Base-by-base conservation (phyloP, 2,329 filamentous ascomycete genomes). In the Ophiocordyceps sinensis region DNA sequence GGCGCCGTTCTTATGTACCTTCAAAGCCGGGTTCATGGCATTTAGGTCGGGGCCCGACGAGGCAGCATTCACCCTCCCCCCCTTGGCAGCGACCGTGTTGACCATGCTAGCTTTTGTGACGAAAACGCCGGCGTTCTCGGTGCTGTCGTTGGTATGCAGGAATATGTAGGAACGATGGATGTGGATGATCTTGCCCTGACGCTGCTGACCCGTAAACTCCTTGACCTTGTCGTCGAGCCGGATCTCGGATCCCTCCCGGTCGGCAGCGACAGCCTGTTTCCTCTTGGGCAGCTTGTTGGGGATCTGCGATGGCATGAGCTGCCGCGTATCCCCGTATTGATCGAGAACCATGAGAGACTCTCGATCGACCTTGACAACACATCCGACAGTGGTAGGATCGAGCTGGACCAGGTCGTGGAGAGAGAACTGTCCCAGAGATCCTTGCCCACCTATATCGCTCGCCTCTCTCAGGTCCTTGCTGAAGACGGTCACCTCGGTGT, bases 381-480 rank as follows among this genome's bases (percentile, higher is more conserved):
- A 94, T 43, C 82, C 91, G 21, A 96, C 89, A 0, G 89, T 96
- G 3, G 87, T 81, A 34, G 85, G 78, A 60, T 96, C 89, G 45
- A 98, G 75, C 62, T 96, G 88, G 13, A 98, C 86, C 23, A 98
- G 73, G 58, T 98, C 91, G 51, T 93, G 86, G 29, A 98, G 77
- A 50, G 88, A 83, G 59, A 84, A 96, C 61, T 93, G 85, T 11
- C 86, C 86, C n/a, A 89, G 66, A 28, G 79, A 77, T 26, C 85
- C 83, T 54, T 88, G 80, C 14, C 85, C 87, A 47, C 87, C 88
- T 51, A 87, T 86, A 56, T 96, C 91, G 42, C 85, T 86, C 26
- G 91, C 91, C 60, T 94, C 85, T 50, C 93, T 78, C 45, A 98
- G 66, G 64, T 98, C 91, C 59, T 94, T 95, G 67, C 89, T 95